Conservation (phyloP, 768 basidiomycete species). For the Amanita molliuscula region DNA sequence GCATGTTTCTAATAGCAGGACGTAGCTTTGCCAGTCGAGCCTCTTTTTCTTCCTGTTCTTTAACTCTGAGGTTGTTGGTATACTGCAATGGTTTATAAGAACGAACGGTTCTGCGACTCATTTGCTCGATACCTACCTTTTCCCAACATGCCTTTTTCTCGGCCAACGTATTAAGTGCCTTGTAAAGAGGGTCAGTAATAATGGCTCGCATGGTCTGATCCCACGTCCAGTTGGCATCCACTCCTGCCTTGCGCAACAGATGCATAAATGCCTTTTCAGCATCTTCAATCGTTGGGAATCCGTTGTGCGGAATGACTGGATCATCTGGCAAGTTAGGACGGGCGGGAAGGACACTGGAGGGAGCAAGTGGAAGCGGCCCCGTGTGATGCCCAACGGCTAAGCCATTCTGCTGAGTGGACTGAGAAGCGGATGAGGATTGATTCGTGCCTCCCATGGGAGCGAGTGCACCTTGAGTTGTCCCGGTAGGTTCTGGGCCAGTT, state of each 20-base stretch:
- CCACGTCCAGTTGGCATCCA: constrained; percentile 94
- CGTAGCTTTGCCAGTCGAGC: constrained; percentile 76
- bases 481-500: constrained; percentile 31
- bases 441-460: constrained; percentile 43
- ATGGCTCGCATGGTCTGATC: constrained; percentile 97
- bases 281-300: constrained; percentile 78
- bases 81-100: constrained; percentile 38
- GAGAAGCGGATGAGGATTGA: constrained; percentile 37
- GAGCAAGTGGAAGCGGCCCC: constrained; percentile 47
- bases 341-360: constrained; percentile 53
- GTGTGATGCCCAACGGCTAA: constrained; percentile 43
- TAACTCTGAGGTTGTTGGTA: constrained; percentile 61
- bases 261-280: constrained; percentile 93
- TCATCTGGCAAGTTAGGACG: constrained; percentile 80
- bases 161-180: constrained; percentile 83
- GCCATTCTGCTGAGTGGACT: constrained; percentile 40
- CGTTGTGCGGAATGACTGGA: constrained; percentile 83
- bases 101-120: neutral
- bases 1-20: constrained; percentile 78
- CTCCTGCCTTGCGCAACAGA: constrained; percentile 79
- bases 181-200: constrained; percentile 96
- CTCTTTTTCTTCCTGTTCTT: constrained; percentile 82
- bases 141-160: constrained; percentile 94
- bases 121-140: constrained; percentile 47
- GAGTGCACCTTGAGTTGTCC: constrained; percentile 42